These are phyloP conservation scores for Ophiorrhiza pumila DNA, from an alignment of 257 asterid genomes.

Conservation along the genomic window DNA sequence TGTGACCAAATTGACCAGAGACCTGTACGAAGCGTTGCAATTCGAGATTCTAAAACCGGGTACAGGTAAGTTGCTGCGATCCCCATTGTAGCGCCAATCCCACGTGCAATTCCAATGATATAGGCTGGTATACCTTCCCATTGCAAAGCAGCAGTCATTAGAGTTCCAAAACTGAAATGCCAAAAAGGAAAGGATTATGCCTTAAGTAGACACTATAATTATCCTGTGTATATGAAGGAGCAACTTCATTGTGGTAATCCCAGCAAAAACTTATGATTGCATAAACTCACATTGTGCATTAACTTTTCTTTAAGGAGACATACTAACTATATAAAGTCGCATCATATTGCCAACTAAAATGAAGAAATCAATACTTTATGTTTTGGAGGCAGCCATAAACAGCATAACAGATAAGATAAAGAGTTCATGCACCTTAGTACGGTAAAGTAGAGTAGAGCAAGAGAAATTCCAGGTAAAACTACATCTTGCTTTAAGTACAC, in stretches of 20 bases:
- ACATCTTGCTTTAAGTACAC: conserved; percentile 66
- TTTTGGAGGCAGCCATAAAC: no score
- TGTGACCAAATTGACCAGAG: conserved; percentile 93
- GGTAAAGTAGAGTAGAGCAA: conserved; percentile 61
- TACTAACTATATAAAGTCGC: no score
- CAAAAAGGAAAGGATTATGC: conserved; percentile 1
- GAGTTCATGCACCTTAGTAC: conserved; percentile 55
- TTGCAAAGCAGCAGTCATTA: conserved; percentile 80
- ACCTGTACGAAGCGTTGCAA: conserved; percentile 65
- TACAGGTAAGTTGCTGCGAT: conserved; percentile 73
- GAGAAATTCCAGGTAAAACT: conserved; percentile 74
- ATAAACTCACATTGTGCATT: background rate
- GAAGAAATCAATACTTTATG: no score
- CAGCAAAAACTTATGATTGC: no score
- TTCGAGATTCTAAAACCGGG: conserved; percentile 50
- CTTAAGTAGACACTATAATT: no score
- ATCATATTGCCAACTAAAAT: no score
- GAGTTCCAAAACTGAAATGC: conserved; percentile 64
- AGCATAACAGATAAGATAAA: no score
- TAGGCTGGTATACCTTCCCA: conserved; percentile 94
- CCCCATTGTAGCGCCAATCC: conserved; percentile 67
- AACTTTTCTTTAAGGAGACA: background rate
- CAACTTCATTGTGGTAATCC: background rate
- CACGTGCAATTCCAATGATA: conserved; percentile 76
- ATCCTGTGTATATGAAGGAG: background rate